Evolutionary conservation across 2,329 filamentous ascomycete genomes (phyloP).

Genomic region (Fusarium dlaminii): DNA sequence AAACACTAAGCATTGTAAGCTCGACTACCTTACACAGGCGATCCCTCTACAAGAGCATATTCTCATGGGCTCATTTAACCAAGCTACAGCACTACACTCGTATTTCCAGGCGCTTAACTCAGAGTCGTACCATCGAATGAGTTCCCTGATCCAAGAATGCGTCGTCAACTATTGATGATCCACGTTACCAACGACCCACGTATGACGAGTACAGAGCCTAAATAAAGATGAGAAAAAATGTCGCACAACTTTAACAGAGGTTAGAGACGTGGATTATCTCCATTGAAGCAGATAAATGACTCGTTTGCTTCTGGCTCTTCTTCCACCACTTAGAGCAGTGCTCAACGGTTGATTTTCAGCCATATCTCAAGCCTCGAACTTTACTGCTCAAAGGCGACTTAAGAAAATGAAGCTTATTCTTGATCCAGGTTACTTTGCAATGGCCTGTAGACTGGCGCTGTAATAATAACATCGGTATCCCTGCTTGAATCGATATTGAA

Average conservation of each 20-base stretch:
- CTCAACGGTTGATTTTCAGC: not conserved
- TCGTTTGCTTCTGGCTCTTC: not conserved
- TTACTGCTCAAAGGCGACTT: not conserved
- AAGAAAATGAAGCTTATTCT: not conserved
- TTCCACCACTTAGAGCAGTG: not conserved
- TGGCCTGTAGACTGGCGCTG: not conserved
- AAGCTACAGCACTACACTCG: not conserved
- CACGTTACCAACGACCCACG: constrained; percentile 30
- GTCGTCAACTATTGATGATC: constrained; percentile 9
- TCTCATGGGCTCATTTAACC: not conserved
- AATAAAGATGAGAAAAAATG: constrained; percentile 2
- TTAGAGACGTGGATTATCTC: not conserved
- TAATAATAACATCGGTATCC: not conserved
- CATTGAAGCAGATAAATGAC: not conserved
- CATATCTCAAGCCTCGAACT: not conserved
- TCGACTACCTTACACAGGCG: not conserved
- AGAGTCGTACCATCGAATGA: not conserved
- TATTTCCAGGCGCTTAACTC: not conserved
- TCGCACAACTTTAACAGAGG: constrained; percentile 3
- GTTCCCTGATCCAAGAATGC: not conserved
- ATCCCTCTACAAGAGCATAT: not conserved
- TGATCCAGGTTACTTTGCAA: not conserved
- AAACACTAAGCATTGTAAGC: not conserved
- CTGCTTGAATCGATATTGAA: not conserved
- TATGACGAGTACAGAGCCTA: constrained; percentile 18